phyloP scores from a whole-genome alignment of 1,139 yeast species.

The Magnusiomyces ingens region DNA sequence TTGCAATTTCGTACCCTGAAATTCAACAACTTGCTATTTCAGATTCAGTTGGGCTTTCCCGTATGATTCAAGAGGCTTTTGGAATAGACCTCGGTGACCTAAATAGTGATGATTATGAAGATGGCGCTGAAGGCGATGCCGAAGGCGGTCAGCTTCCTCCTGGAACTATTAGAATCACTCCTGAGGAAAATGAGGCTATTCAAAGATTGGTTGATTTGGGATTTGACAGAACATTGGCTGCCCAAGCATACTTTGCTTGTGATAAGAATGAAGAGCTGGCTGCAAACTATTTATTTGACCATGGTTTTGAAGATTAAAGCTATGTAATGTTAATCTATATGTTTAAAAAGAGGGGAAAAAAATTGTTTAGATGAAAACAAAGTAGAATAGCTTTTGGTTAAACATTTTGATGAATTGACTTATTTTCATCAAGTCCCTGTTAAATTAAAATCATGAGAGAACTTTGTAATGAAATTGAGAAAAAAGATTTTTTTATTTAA shows the following conservation, averaged over 20 bases:
- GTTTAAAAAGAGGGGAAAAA: background rate
- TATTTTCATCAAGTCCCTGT: background rate
- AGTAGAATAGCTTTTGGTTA: background rate
- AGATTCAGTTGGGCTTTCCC: conserved; percentile 81
- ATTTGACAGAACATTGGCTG: conserved; percentile 76
- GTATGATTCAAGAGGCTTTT: conserved; percentile 46
- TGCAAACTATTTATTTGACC: conserved; percentile 74
- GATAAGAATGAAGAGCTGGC: conserved; percentile 97
- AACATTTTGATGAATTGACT: too few species aligned
- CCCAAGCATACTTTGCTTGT: conserved; percentile 95
- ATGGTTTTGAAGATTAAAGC: conserved; percentile 33
- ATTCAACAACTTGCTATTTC: conserved; percentile 68
- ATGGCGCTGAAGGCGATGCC: conserved; percentile 34
- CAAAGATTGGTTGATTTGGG: conserved; percentile 86
- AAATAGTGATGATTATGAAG: conserved; percentile 33
- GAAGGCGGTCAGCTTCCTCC: conserved; percentile 26
- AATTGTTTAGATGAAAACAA: background rate
- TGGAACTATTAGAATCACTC: conserved; percentile 55
- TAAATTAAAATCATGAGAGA: too few species aligned
- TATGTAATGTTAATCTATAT: too few species aligned
- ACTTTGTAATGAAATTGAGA: too few species aligned
- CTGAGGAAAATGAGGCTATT: conserved; percentile 84
- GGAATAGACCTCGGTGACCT: conserved; percentile 31
- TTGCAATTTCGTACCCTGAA: conserved; percentile 81
- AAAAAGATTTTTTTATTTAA: too few species aligned